These are phyloP conservation scores for Diplodia sapinea DNA, from an alignment of 2,329 filamentous ascomycete species.

Conservation along the genomic window DNA sequence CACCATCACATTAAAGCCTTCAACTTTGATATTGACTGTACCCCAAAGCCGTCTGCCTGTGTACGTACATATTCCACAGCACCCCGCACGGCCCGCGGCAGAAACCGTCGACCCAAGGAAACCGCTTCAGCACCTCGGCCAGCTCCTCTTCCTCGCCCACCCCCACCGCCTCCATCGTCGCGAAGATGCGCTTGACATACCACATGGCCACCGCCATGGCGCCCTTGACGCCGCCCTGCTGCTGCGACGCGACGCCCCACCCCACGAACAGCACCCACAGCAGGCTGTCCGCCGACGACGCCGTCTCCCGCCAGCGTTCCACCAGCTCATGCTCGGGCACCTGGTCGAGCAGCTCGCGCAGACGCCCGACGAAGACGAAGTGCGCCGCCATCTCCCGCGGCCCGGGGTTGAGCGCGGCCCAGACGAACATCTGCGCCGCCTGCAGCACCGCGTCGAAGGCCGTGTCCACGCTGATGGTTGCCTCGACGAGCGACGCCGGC, in stretches of 20 bases:
- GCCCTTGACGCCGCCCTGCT: background rate
- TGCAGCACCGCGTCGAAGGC: background rate
- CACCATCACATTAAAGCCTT: background rate
- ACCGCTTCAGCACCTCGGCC: background rate
- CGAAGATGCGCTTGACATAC: background rate
- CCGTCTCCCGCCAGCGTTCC: background rate
- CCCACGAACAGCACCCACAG: constrained; percentile 9
- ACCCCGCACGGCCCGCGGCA: background rate
- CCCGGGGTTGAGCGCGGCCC: background rate
- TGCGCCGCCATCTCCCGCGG: background rate
- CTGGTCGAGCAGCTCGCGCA: background rate
- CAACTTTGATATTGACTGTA: background rate
- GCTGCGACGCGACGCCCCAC: background rate
- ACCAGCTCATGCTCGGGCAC: background rate
- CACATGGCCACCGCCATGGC: background rate
- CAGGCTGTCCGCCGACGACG: background rate
- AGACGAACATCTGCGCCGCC: constrained; percentile 6
- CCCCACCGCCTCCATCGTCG: background rate
- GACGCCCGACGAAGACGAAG: background rate
- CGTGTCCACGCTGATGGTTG: background rate
- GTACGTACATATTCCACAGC: constrained; percentile 3
- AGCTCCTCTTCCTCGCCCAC: background rate
- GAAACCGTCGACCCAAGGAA: background rate
- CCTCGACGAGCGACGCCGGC: background rate
- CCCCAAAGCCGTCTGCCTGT: background rate